Conservation (phyloP, 768 basidiomycete species). For the Termitomyces sp. region DNA sequence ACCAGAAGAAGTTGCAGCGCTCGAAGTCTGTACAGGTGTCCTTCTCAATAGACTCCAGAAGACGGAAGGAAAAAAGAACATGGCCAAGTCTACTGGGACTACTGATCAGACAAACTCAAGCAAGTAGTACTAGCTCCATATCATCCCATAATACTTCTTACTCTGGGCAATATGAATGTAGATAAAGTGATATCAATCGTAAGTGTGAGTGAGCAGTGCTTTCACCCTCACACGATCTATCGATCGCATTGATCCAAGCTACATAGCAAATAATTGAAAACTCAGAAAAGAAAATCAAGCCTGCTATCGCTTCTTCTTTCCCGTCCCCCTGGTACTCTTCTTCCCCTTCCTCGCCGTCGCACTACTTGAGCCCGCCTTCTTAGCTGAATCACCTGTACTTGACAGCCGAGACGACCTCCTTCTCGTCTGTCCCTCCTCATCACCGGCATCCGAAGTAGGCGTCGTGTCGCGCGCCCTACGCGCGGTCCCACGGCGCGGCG, state of each 20-base stretch:
- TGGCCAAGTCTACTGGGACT: neutral
- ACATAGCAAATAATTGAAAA: neutral
- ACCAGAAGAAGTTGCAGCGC: slow-evolving; percentile 58
- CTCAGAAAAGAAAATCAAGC: neutral
- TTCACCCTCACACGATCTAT: neutral
- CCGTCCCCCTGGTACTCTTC: slow-evolving; percentile 10
- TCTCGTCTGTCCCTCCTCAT: slow-evolving; percentile 30
- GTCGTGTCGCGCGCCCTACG: slow-evolving; percentile 24
- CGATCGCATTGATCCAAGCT: neutral
- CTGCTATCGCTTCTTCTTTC: slow-evolving; percentile 15
- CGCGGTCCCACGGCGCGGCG: slow-evolving; percentile 16
- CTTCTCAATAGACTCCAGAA: slow-evolving; percentile 55
- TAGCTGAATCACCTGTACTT: slow-evolving; percentile 19
- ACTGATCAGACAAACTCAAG: neutral
- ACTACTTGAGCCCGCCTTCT: slow-evolving; percentile 9
- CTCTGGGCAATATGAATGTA: neutral
- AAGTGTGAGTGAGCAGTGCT: neutral
- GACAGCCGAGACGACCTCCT: slow-evolving; percentile 40
- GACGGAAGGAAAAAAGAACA: slow-evolving; percentile 6
- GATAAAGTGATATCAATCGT: neutral
- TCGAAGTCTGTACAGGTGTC: slow-evolving; percentile 66
- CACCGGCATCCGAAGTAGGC: slow-evolving; percentile 24
- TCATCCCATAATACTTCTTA: neutral
- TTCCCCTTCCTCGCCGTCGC: slow-evolving; percentile 18
- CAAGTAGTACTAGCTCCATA: neutral